Evolutionary conservation across 1,139 yeast genomes (phyloP), one percentile per base, ranked within the genome.

Genomic region (Diutina mesorugosa): DNA sequence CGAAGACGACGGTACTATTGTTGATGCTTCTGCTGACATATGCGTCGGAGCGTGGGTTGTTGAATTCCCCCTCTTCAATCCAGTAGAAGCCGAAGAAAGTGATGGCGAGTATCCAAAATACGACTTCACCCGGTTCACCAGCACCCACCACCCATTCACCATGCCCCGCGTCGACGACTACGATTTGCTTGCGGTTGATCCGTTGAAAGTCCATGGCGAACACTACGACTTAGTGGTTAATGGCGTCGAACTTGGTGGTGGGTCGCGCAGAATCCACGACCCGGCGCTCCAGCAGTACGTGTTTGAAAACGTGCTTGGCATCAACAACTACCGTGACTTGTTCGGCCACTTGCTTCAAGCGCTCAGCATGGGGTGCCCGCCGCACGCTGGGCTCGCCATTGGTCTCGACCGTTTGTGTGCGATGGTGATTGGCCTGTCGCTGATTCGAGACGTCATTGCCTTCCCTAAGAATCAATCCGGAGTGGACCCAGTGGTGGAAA

Each of bases 241-340:
- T 65, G 99, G 99, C 0, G 90, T 89, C 6, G 99, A 93, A 67
- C 80, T 91, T 2, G 99, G 99, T 30, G 99, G 99, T 30, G 99
- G 99, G 0, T 89, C 97, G 12, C 79, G 97, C 63, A 90, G 99
- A 80, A 80, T 93, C 35, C 99, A 93, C 67, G 97, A 90, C 66
- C 77, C 93, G 0, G 76, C 72, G 14, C 73, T 93, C 35, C 99
- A 93, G 67, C 76, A 77, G 59, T 88, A 74, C 66, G 79, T 93
- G 2, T 83, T 87, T 63, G 73, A 79, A 57, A 69, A 79, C 45
- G 73, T 87, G 32, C 71, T 87, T 46, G 67, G 73, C 12, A 83
- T 87, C n/a, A 57, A 65, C 0, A 74, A 88, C 61, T 78, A 87
- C 56, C 75, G 84, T 55, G 67, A 69, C 21, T 72, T 90, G n/a